phyloP scores from a whole-genome alignment of 2,329 filamentous ascomycete species.

The Passalora sequoiae region DNA sequence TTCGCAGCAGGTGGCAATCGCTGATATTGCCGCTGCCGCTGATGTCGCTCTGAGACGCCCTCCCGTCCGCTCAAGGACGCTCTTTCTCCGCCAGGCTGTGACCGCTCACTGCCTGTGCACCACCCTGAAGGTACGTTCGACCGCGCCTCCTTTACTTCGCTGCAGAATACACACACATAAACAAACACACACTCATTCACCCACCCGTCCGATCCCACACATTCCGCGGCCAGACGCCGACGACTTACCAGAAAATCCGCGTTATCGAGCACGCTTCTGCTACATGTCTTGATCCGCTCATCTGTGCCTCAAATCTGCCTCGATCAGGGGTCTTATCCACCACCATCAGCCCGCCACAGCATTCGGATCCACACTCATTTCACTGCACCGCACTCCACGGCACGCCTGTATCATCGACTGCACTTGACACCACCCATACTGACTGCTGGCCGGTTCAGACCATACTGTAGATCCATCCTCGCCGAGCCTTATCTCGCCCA shows the following conservation, averaged over 20 bases:
- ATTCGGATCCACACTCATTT: constrained; percentile 10
- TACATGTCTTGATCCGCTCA: constrained; percentile 17
- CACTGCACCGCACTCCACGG: constrained; percentile 6
- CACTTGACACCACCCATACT: constrained; percentile 19
- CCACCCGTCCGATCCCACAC: too few species aligned
- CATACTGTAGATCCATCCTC: constrained; percentile 20
- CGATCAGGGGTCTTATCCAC: constrained; percentile 9
- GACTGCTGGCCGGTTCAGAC: constrained; percentile 32
- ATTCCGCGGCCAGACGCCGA: background rate
- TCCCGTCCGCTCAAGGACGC: constrained; percentile 10
- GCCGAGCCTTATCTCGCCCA: constrained; percentile 15
- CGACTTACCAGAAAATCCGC: background rate
- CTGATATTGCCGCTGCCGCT: constrained; percentile 11
- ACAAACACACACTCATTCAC: constrained; percentile 1
- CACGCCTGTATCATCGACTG: constrained; percentile 16
- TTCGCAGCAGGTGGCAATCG: constrained; percentile 7
- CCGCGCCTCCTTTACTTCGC: background rate
- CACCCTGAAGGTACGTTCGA: constrained; percentile 7
- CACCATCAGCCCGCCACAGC: constrained; percentile 8
- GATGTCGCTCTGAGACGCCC: constrained; percentile 10
- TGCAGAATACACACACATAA: background rate
- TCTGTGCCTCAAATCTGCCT: constrained; percentile 13
- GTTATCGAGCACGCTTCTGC: constrained; percentile 10
- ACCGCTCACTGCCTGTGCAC: constrained; percentile 1
- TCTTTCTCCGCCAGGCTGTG: constrained; percentile 11